Percentiles rank a stretch among this genome's conserved stretches.
Evolutionary conservation across 352 stramenopile species (phyloP).

Genomic region (Aphanomyces stellatus): DNA sequence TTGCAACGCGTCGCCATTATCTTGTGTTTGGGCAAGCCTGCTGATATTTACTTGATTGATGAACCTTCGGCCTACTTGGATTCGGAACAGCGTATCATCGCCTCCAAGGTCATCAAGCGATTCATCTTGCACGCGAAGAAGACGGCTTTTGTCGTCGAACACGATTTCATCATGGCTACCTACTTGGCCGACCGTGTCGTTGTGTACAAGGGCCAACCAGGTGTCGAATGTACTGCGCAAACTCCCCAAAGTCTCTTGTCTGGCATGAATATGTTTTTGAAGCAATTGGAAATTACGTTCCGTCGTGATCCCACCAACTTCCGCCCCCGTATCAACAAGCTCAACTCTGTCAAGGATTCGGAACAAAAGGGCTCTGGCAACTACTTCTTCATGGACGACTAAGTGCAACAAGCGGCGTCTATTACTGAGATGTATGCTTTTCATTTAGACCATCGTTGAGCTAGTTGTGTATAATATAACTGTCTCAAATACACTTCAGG

Average conservation of each 20-base stretch:
- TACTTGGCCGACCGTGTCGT: constrained; percentile 97
- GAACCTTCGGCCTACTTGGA: constrained; percentile 99
- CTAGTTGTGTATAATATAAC: too few relatives aligned
- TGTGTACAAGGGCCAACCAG: constrained; percentile 92
- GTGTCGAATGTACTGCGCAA: constrained; percentile 96
- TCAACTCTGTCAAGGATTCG: constrained; percentile 94
- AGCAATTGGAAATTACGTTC: constrained; percentile 99
- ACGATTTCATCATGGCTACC: constrained; percentile 99
- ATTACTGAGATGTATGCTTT: too few relatives aligned
- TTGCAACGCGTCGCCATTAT: constrained; percentile 98
- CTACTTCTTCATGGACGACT: constrained; percentile 99
- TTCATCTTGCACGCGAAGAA: constrained; percentile 99
- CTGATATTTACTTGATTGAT: constrained; percentile 99
- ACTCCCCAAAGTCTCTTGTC: constrained; percentile 91
- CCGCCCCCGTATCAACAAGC: constrained; percentile 96
- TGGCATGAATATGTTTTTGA: constrained; percentile 99
- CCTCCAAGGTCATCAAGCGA: constrained; percentile 99
- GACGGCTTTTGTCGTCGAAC: constrained; percentile 99
- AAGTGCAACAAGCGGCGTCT: too few relatives aligned
- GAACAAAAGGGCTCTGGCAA: constrained; percentile 96
- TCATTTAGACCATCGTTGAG: too few relatives aligned
- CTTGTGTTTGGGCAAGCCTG: constrained; percentile 95
- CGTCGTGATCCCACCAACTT: constrained; percentile 98
- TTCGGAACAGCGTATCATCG: constrained; percentile 98
- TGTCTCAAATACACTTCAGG: too few relatives aligned